These are phyloP conservation scores for Dissophora globulifera DNA, from an alignment of 192 early-diverging fungal species.

Conservation along the genomic window DNA sequence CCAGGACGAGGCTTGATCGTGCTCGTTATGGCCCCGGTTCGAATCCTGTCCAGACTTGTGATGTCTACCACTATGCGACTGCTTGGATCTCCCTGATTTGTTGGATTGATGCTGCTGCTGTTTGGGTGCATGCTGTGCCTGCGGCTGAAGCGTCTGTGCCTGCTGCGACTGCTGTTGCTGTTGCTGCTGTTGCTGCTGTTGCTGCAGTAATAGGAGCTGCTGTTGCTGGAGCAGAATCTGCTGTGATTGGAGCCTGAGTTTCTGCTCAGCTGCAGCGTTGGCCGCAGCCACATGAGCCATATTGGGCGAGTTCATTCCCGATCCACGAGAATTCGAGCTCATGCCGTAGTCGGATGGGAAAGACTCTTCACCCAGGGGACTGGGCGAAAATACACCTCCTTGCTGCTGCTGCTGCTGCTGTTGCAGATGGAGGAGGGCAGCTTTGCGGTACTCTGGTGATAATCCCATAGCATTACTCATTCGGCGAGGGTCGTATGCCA, in stretches of 20 bases:
- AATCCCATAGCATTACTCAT: conserved; percentile 31
- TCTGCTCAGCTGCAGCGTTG: conserved; percentile 56
- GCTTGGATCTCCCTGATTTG: conserved; percentile 48
- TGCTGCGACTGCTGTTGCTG: conserved; percentile 63
- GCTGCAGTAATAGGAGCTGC: conserved; percentile 51
- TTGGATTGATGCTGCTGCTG: conserved; percentile 23
- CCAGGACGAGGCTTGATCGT: conserved; percentile 29
- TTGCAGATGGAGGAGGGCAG: conserved; percentile 50
- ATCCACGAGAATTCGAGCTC: conserved; percentile 23
- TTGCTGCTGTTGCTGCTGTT: conserved; percentile 60
- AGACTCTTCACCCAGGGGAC: conserved; percentile 13
- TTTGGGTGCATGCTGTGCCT: conserved; percentile 44
- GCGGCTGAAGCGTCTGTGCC: conserved; percentile 59
- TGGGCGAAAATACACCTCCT: conserved; percentile 29
- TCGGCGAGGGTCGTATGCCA: conserved; percentile 47
- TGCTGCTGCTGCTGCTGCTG: conserved; percentile 57
- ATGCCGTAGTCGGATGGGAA: conserved; percentile 36
- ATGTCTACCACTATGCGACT: conserved; percentile 19
- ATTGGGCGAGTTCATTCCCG: conserved; percentile 35
- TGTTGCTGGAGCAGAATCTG: conserved; percentile 62
- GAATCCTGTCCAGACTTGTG: conserved; percentile 29
- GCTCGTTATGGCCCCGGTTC: conserved; percentile 8
- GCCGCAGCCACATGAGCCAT: conserved; percentile 28
- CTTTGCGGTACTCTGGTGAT: conserved; percentile 54
- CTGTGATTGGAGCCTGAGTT: conserved; percentile 62